A percentile compares a stretch with the other conserved stretches of the same genome.
Evolutionary conservation across 345 rosid species (phyloP).

Genomic region (Raphanus sativus): DNA sequence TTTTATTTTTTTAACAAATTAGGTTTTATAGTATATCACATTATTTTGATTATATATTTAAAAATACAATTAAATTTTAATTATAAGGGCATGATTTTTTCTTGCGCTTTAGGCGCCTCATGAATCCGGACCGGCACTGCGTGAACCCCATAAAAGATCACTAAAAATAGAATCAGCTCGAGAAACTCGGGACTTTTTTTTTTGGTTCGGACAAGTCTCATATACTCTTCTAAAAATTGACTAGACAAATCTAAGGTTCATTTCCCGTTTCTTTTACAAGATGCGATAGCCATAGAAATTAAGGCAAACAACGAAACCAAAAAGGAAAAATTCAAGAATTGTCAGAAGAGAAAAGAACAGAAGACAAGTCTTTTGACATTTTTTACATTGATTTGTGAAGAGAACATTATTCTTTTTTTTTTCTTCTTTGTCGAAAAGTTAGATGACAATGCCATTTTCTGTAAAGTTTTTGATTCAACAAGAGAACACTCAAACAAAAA

Average conservation of each 20-base stretch:
- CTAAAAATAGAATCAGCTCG: conserved; percentile 28
- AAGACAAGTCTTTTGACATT: conserved; percentile 14
- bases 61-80: too few species aligned
- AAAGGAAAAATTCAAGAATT: neutral
- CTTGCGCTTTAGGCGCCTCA: too few species aligned
- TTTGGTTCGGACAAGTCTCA: conserved; percentile 23
- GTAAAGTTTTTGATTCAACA: conserved; percentile 17
- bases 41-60: too few species aligned
- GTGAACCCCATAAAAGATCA: neutral
- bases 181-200: conserved; percentile 13
- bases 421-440: neutral
- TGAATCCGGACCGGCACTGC: neutral
- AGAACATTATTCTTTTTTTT: neutral
- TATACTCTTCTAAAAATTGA: conserved; percentile 30
- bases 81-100: too few species aligned
- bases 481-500: conserved; percentile 3
- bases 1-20: too few species aligned
- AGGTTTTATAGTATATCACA: too few species aligned
- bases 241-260: conserved; percentile 27
- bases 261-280: conserved; percentile 28
- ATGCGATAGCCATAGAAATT: neutral
- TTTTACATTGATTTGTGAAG: conserved; percentile 11
- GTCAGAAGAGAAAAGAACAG: neutral
- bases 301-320: neutral
- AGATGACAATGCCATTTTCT: conserved; percentile 9